Conservation (phyloP, 2,329 filamentous ascomycete genomes). For the Corynespora cassiicola region DNA sequence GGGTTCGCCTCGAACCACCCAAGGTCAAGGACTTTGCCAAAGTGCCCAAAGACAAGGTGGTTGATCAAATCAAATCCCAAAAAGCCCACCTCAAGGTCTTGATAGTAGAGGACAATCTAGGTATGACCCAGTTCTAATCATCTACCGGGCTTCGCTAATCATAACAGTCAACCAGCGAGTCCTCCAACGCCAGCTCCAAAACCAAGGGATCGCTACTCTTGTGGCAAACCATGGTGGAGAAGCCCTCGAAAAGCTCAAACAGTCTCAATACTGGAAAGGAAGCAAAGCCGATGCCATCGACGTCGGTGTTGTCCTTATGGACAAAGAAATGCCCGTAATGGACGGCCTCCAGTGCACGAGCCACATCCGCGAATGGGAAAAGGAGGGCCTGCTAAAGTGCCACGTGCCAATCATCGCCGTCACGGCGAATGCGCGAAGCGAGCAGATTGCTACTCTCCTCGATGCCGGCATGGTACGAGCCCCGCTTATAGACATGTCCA, state of each 20-base stretch:
- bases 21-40: slow-evolving; percentile 46
- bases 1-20: slow-evolving; percentile 20
- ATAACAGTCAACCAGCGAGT: slow-evolving; percentile 56
- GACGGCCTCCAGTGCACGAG: slow-evolving; percentile 47
- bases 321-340: slow-evolving; percentile 53
- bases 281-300: slow-evolving; percentile 28
- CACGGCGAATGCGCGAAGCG: slow-evolving; percentile 48
- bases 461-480: slow-evolving; percentile 44
- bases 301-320: slow-evolving; percentile 44
- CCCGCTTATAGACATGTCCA: not conserved
- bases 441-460: slow-evolving; percentile 47
- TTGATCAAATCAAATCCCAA: slow-evolving; percentile 16
- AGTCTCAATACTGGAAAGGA: slow-evolving; percentile 50
- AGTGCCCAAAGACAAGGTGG: slow-evolving; percentile 14
- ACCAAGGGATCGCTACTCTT: slow-evolving; percentile 53
- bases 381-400: slow-evolving; percentile 35
- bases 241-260: slow-evolving; percentile 52
- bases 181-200: slow-evolving; percentile 57
- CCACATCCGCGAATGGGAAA: slow-evolving; percentile 45
- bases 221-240: slow-evolving; percentile 60
- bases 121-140: slow-evolving; percentile 17
- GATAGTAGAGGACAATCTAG: slow-evolving; percentile 52
- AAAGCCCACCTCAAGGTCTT: slow-evolving; percentile 38
- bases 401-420: slow-evolving; percentile 52
- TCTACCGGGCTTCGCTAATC: slow-evolving; percentile 1